Base-by-base conservation (phyloP, 192 early-diverging fungal species). In the Lunasporangiospora selenospora region DNA sequence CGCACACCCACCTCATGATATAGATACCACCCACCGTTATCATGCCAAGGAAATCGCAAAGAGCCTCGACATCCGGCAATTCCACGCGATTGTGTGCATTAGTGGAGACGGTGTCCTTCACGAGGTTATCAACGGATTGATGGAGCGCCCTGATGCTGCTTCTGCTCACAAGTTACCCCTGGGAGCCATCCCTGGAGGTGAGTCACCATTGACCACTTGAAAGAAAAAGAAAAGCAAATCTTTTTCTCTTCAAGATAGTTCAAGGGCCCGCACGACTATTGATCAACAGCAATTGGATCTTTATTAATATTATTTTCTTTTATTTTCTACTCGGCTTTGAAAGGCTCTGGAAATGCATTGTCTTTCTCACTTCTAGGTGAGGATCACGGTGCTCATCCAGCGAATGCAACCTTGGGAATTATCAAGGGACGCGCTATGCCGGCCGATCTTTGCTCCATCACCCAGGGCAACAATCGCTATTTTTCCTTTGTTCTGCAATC, bases 81-180 rank as follows among this genome's bases (percentile, higher is more conserved):
- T 83, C 55, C 82, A 83, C 34, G 83, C 87, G 6, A 73, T 90
- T 23, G 76, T 89, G 1, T 81, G 86, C 29, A 77, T 93, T 34
- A 86, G 86, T 76, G 93, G 93, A 21, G 93, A 95, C 67, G 93
- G 93, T 10, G 83, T 92, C 7, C 79, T 92, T 29, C 90, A 95
- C 45, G 93, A 95, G 67, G 71, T 93, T 11, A 78, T 93, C 29
- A 91, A 95, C 48, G 93, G 92, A 5, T 77, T 93, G n/a, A 70
- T 95, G 80, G 73, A 81, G 45, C 77, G 92, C 24, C 69, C 82
- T 5, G 90, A 95, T 63, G 89, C 85, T 52, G 49, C 79, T 26
- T 50, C 65, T 10, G 84, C 87, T 10, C 65, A 78, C 37, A 75
- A 76, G 18, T 49, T 90, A 5, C 87, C 89, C 1, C 23, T 94